Evolutionary conservation across 2,329 filamentous ascomycete genomes (phyloP).

Genomic region (Fusarium falciforme): DNA sequence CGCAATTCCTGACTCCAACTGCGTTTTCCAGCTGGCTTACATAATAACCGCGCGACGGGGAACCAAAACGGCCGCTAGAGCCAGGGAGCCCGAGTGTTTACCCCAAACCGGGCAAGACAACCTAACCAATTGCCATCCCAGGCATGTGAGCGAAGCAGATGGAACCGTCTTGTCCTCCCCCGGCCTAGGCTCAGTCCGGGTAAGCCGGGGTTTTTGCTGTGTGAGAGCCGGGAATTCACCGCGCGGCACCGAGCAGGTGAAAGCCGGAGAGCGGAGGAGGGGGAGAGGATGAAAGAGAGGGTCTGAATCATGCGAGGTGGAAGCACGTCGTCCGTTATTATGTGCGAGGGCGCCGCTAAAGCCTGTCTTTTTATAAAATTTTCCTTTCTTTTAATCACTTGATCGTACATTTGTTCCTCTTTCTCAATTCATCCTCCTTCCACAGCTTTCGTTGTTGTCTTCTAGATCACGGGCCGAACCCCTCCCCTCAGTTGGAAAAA

Average conservation of each 20-base stretch:
- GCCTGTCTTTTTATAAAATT: neutral
- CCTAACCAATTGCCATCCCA: slow-evolving; percentile 4
- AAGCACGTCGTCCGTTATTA: neutral
- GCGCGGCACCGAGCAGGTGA: slow-evolving; percentile 38
- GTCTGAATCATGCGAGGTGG: slow-evolving; percentile 38
- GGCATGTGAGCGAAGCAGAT: slow-evolving; percentile 39
- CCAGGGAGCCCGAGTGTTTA: neutral
- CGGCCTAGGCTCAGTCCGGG: slow-evolving; percentile 24
- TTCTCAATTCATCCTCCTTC: neutral
- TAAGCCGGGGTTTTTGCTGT: slow-evolving; percentile 29
- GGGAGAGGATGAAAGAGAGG: slow-evolving; percentile 11
- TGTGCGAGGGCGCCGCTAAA: neutral
- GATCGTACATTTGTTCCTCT: neutral
- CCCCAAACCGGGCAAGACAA: slow-evolving; percentile 26
- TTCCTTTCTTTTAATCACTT: neutral
- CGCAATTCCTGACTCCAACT: slow-evolving; percentile 33
- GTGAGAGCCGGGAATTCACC: slow-evolving; percentile 40
- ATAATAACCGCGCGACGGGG: slow-evolving; percentile 28
- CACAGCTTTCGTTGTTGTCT: neutral
- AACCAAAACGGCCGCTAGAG: slow-evolving; percentile 6
- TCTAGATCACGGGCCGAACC: slow-evolving; percentile 17
- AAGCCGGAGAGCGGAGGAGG: slow-evolving; percentile 30
- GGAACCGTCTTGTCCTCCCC: neutral
- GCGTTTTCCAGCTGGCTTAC: slow-evolving; percentile 32
- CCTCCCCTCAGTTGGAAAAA: slow-evolving; percentile 14